Base-by-base conservation (phyloP, 768 basidiomycete species). In the Tubosaeta sp. region DNA sequence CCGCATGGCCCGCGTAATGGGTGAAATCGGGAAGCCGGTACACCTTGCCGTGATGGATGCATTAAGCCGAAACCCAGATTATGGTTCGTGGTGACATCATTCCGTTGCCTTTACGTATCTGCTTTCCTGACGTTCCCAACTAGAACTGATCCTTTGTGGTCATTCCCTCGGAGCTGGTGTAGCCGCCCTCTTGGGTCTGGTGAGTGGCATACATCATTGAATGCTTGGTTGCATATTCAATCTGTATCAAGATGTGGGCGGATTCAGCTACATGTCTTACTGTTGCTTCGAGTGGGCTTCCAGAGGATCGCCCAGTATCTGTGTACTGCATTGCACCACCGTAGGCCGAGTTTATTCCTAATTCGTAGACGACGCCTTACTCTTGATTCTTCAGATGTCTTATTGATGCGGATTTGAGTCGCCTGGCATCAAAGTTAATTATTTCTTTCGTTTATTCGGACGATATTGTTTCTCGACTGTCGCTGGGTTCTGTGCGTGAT, bases 141-240 rank as follows among this genome's bases (percentile, higher is more conserved):
- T 57, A 86, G 84, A 87, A 51, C 71, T 93, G 22, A 79, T 90
- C 12, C 69, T 93, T 35, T 87, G 85, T 57, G 90, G 90, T 25
- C 90, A 93, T 62, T 88, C 86, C 66, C 77, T 92, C 3, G 90
- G 90, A 16, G 88, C 89, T 21, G 90, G 88, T 2, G 87, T 92
- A 3, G 88, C 86, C 32, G 78, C 80, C 3, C 71, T 92, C 24
- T 72, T 91, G 36, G 88, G 83, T 39, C 69, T 92, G 70, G 87
- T 86, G 57, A 64, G 81, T 67, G 29, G 41, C 8, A 16, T 36
- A 6, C 22, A 46, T 43, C 6, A 31, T 27, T 12, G 7, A 29
- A 38, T 51, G 21, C n/a, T 1, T 16, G 30, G 10, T 16, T 13
- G 36, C 27, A 22, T 34, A 35, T 29, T 50, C 41, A 42, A 48